These are phyloP conservation scores for Alternaria postmessia DNA, from an alignment of 2,329 filamentous ascomycete species.

Conservation along the genomic window DNA sequence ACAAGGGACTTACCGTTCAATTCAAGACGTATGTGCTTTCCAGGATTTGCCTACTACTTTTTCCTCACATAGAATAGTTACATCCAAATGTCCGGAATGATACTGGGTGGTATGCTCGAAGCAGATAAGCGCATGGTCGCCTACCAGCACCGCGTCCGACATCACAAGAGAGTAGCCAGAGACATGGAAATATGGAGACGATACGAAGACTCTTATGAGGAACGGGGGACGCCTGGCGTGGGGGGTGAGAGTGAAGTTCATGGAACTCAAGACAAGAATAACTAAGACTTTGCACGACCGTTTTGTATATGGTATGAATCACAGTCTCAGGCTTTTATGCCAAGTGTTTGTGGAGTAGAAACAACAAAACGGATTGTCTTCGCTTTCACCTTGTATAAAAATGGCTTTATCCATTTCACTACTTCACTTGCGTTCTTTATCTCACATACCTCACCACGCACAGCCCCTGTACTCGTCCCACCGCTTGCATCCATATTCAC, in stretches of 20 bases:
- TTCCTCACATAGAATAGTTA: conserved; percentile 62
- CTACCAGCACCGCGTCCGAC: conserved; percentile 71
- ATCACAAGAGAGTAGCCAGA: conserved; percentile 68
- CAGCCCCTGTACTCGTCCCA: neutral
- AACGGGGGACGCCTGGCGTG: conserved; percentile 50
- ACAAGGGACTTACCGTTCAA: conserved; percentile 62
- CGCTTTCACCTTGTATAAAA: neutral
- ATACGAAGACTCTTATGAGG: conserved; percentile 68
- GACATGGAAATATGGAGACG: conserved; percentile 74
- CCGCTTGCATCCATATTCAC: neutral
- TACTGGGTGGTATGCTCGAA: conserved; percentile 78
- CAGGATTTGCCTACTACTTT: neutral
- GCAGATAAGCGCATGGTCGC: conserved; percentile 72
- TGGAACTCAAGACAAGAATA: conserved; percentile 16
- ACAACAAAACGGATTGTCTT: neutral
- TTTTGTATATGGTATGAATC: neutral
- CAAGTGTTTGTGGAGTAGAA: neutral
- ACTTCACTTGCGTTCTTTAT: neutral
- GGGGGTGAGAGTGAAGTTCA: conserved; percentile 44
- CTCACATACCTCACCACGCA: neutral
- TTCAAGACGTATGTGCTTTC: conserved; percentile 43
- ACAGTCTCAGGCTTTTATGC: neutral
- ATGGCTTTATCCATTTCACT: neutral
- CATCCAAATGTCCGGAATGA: conserved; percentile 85
- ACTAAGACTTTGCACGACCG: neutral